A percentile compares a stretch with the other conserved stretches of the same genome.
Evolutionary conservation across 2,329 filamentous ascomycete genomes (phyloP).

Genomic region (Cladosporium velox): DNA sequence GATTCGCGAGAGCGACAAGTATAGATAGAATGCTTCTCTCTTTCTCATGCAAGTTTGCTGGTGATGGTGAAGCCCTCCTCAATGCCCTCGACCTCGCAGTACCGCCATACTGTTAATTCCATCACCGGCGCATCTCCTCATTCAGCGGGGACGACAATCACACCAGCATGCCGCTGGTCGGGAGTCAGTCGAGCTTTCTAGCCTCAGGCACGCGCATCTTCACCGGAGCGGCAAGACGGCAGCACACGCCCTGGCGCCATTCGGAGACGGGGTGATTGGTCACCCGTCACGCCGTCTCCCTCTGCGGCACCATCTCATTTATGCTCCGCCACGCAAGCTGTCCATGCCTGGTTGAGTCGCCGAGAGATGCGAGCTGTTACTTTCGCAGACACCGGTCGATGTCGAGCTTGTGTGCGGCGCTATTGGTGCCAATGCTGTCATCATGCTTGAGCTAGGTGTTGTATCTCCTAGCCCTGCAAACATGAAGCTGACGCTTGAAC

Average conservation of each 20-base stretch:
- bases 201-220: constrained; percentile 11
- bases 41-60: not conserved
- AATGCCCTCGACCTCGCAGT: not conserved
- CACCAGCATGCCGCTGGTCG: not conserved
- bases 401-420: not conserved
- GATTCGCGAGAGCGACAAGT: constrained; percentile 5
- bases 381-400: not conserved
- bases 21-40: constrained; percentile 2
- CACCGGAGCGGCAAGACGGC: constrained; percentile 9
- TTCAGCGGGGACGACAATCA: not conserved
- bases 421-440: not conserved
- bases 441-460: not conserved
- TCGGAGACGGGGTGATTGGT: constrained; percentile 8
- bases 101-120: not conserved
- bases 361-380: not conserved
- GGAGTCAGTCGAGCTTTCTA: not conserved
- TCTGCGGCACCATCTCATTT: not conserved
- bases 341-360: not conserved
- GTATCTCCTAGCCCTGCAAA: not conserved
- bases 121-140: not conserved
- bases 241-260: constrained; percentile 1
- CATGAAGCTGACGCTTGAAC: not conserved
- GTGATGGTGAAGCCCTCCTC: not conserved
- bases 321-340: constrained; percentile 13
- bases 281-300: not conserved